A percentile compares a stretch with the other conserved stretches of the same genome.
These are phyloP conservation scores for Salix exigua DNA, from an alignment of 345 rosid genomes.

Conservation along the genomic window DNA sequence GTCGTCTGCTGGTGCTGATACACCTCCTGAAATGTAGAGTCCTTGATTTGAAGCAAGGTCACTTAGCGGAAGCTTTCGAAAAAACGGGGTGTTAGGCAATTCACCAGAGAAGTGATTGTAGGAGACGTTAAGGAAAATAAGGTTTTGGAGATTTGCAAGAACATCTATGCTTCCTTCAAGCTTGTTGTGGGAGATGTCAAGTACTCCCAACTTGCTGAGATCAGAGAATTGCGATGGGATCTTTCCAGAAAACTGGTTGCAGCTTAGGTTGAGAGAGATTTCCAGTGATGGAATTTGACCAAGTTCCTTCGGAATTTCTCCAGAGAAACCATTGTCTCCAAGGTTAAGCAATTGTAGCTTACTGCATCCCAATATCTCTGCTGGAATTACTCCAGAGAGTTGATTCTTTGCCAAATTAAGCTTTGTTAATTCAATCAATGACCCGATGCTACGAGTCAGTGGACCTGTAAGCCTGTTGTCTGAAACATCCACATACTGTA, in stretches of 20 bases:
- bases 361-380: constrained; percentile 62
- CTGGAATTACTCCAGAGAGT: constrained; percentile 64
- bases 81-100: constrained; percentile 76
- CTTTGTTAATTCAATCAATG: constrained; percentile 65
- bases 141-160: constrained; percentile 70
- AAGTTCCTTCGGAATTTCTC: constrained; percentile 71
- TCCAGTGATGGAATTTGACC: constrained; percentile 73
- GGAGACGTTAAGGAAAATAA: constrained; percentile 84
- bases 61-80: constrained; percentile 66
- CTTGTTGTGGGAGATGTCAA: constrained; percentile 80
- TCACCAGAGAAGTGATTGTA: constrained; percentile 86
- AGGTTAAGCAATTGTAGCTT: constrained; percentile 71
- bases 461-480: constrained; percentile 66
- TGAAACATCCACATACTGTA: constrained; percentile 68
- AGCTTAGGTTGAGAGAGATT: constrained; percentile 86
- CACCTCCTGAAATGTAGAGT: constrained; percentile 47
- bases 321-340: constrained; percentile 64
- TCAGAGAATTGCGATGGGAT: constrained; percentile 71
- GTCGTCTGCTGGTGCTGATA: constrained; percentile 38
- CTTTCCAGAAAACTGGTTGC: constrained; percentile 58
- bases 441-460: constrained; percentile 55
- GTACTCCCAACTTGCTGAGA: constrained; percentile 63
- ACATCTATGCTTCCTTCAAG: constrained; percentile 58
- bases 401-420: constrained; percentile 66
- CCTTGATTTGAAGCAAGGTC: constrained; percentile 70